These are phyloP conservation scores for Lanzia echinophila DNA, from an alignment of 2,329 filamentous ascomycete species.

Conservation along the genomic window DNA sequence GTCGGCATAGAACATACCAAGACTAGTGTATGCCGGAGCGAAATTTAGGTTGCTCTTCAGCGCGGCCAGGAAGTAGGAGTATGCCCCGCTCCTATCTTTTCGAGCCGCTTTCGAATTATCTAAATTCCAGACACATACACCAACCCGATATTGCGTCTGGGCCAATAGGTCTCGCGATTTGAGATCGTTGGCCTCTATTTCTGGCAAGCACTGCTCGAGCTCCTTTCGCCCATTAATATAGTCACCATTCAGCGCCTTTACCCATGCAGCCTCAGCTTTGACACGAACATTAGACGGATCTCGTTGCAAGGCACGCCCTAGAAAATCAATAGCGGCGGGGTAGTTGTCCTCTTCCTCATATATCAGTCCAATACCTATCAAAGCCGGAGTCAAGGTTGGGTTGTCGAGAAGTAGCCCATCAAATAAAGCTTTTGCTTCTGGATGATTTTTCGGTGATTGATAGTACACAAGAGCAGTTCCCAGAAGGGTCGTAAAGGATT, in stretches of 20 bases:
- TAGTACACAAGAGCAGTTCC: slow-evolving; percentile 87
- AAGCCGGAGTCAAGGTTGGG: slow-evolving; percentile 66
- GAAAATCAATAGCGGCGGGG: slow-evolving; percentile 70
- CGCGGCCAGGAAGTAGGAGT: slow-evolving; percentile 73
- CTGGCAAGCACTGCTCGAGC: slow-evolving; percentile 61
- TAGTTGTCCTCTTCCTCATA: slow-evolving; percentile 92
- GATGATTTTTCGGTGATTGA: slow-evolving; percentile 82
- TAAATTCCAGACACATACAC: slow-evolving; percentile 78
- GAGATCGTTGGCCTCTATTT: slow-evolving; percentile 55
- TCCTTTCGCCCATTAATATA: slow-evolving; percentile 60
- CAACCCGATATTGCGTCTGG: slow-evolving; percentile 80
- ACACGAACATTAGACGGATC: slow-evolving; percentile 72
- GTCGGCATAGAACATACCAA: slow-evolving; percentile 87
- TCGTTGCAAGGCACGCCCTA: slow-evolving; percentile 66
- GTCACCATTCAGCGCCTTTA: slow-evolving; percentile 75
- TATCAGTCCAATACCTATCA: slow-evolving; percentile 87
- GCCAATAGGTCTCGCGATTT: slow-evolving; percentile 67
- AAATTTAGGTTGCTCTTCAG: slow-evolving; percentile 83
- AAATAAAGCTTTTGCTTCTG: slow-evolving; percentile 81
- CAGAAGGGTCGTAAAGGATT: slow-evolving; percentile 70
- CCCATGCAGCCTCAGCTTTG: slow-evolving; percentile 85
- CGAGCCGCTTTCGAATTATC: slow-evolving; percentile 68
- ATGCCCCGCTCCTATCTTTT: slow-evolving; percentile 75
- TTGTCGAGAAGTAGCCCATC: slow-evolving; percentile 73
- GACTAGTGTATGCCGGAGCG: slow-evolving; percentile 83